Base-by-base conservation (phyloP, 1,284 basidiomycete species). In the Malassezia brasiliensis region DNA sequence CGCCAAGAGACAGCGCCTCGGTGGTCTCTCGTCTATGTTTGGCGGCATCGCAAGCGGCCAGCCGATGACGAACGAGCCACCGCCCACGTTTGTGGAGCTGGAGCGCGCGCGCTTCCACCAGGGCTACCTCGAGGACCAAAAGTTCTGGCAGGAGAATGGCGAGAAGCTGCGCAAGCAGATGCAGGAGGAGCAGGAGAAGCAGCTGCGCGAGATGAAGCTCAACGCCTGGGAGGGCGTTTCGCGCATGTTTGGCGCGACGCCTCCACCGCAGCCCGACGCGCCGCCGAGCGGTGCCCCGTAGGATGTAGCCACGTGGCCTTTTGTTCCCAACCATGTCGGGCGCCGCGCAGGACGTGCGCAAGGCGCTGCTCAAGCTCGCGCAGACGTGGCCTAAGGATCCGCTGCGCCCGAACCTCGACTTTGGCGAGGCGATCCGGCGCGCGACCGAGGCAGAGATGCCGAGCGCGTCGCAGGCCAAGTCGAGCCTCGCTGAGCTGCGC, bases 41-140 rank as follows among this genome's bases (percentile, higher is more conserved):
- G 83, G 85, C 22, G 78, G 77, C 20, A 59, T 66, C n/a, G 34
- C 30, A 0, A 28, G 55, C 2, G 51, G 51, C 19, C 40, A 28
- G 36, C 34, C 25, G 9, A 37, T 34, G 46, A 46, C 38, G 25
- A 25, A 32, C 32, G 45, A 53, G n/a, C 56, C 56, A 34, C 61
- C 59, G 3, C 68, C 67, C 57, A 91, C 89, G 0, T 90, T 90
- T 75, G 83, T 96, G 46, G 94, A 98, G 72, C 82, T 83, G 68
- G 90, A 91, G 75, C 85, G 93, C 10, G 80, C 81, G 38, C 85
- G 93, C 67, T 90, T 88, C 7, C 89, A 96, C 73, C 77, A 79
- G 55, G 81, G 83, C 49, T 96, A 94, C 76, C 77, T 80, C 60
- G 85, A 90, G 61, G 91, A 96, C 74, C 86, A 87, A 71, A 85